Conservation (phyloP, 768 basidiomycete species). For the Naganishia onofrii region DNA sequence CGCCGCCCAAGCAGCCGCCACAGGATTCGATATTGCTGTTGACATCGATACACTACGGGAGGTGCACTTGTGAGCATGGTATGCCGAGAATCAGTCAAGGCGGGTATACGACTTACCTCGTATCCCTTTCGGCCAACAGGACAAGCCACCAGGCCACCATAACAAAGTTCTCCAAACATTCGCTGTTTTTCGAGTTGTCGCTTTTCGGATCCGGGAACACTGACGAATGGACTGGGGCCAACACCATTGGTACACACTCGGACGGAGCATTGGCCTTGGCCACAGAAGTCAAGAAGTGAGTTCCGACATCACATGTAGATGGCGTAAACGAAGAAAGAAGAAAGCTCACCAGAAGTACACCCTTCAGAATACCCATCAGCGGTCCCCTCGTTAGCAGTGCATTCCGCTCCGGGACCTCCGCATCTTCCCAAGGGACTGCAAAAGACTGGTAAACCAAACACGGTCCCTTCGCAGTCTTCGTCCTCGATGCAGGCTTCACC, state of each 20-base stretch:
- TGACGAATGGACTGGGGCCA: not conserved
- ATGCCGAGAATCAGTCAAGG: not conserved
- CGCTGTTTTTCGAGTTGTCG: not conserved
- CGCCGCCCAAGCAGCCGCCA: not conserved
- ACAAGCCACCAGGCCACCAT: not conserved
- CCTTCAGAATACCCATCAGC: not conserved
- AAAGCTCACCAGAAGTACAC: not conserved
- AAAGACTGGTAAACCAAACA: not conserved
- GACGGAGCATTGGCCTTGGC: not conserved
- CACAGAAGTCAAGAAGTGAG: not conserved
- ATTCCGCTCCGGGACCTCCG: not conserved
- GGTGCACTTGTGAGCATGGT: not conserved
- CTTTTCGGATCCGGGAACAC: not conserved
- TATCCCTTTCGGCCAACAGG: not conserved
- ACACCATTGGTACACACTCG: not conserved
- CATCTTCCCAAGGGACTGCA: conserved; percentile 9
- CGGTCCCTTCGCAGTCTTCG: not conserved
- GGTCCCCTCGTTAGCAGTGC: not conserved
- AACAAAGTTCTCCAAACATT: not conserved
- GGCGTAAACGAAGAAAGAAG: not conserved
- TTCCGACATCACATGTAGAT: too few relatives aligned
- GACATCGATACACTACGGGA: not conserved
- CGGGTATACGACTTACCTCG: not conserved
- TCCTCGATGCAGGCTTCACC: not conserved
- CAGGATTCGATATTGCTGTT: not conserved